These are phyloP conservation scores for Colletotrichum spinosum DNA, from an alignment of 2,329 filamentous ascomycete species.

Conservation along the genomic window DNA sequence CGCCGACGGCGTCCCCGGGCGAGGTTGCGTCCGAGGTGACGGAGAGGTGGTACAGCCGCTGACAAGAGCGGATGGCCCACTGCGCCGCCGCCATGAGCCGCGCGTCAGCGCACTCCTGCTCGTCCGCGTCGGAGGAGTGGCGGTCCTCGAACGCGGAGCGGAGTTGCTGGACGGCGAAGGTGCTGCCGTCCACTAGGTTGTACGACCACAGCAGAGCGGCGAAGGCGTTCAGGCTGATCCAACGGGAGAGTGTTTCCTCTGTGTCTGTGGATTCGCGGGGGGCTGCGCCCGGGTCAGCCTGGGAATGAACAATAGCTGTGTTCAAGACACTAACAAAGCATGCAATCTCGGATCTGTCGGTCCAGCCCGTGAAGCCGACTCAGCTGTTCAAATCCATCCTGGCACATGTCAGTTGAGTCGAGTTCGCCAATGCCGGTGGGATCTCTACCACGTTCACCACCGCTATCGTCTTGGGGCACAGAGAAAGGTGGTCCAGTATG, in stretches of 20 bases:
- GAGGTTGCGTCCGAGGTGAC: conserved; percentile 8
- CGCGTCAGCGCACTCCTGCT: conserved; percentile 20
- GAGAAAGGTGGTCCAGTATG: conserved; percentile 21
- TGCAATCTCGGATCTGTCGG: conserved; percentile 13
- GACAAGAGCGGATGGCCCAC: conserved; percentile 33
- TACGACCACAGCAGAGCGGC: conserved; percentile 37
- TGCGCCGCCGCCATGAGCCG: conserved; percentile 30
- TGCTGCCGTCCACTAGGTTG: conserved; percentile 33
- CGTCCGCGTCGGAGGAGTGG: conserved; percentile 16
- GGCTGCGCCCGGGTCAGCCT: conserved; percentile 3
- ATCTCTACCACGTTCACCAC: conserved; percentile 22
- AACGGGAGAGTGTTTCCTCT: conserved; percentile 5
- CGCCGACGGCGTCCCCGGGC: neutral
- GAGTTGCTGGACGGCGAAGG: conserved; percentile 34
- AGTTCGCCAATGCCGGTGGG: neutral
- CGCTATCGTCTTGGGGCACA: conserved; percentile 32
- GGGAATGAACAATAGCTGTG: neutral
- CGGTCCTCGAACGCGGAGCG: conserved; percentile 36
- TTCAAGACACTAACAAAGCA: conserved; percentile 21
- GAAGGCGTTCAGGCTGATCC: conserved; percentile 35
- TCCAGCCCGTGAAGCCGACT: conserved; percentile 23
- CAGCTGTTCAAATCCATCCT: conserved; percentile 34
- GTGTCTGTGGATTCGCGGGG: neutral
- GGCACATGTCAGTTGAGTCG: neutral
- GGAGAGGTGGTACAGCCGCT: conserved; percentile 34